These are phyloP conservation scores for Ramaria rubella DNA, from an alignment of 768 basidiomycete species.

Conservation along the genomic window DNA sequence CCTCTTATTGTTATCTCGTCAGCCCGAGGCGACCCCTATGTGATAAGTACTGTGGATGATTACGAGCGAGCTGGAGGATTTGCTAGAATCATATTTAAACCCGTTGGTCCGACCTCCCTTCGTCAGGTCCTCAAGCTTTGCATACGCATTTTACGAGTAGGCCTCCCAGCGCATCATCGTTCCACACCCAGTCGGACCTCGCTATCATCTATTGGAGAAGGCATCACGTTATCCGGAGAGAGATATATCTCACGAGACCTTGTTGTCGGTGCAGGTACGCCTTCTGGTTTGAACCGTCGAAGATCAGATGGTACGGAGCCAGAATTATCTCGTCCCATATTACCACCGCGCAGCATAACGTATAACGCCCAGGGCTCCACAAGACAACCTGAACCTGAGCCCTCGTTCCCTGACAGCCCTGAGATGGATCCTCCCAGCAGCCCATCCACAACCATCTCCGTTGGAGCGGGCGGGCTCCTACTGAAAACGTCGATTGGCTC, in stretches of 20 bases:
- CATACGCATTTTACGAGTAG: conserved; percentile 49
- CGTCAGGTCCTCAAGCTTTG: conserved; percentile 58
- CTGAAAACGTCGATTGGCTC: conserved; percentile 60
- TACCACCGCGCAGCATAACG: conserved; percentile 44
- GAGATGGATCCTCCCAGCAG: neutral
- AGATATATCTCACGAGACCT: conserved; percentile 2
- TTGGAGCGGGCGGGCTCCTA: conserved; percentile 59
- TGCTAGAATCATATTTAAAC: conserved; percentile 86
- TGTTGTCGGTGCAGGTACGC: neutral
- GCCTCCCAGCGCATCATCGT: conserved; percentile 12
- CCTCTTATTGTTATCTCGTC: conserved; percentile 76
- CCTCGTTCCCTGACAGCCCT: neutral
- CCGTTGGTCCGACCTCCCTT: conserved; percentile 75
- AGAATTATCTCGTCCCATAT: conserved; percentile 37
- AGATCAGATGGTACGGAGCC: conserved; percentile 40
- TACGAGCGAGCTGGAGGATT: conserved; percentile 81
- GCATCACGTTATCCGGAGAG: neutral
- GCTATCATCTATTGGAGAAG: neutral
- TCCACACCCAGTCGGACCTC: conserved; percentile 15
- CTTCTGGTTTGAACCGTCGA: conserved; percentile 25
- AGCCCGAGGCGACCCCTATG: conserved; percentile 54
- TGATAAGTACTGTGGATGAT: conserved; percentile 58
- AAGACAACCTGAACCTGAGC: neutral
- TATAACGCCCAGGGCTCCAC: conserved; percentile 10
- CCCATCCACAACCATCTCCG: conserved; percentile 36